A percentile compares a stretch with the other conserved stretches of the same genome.
phyloP scores from a whole-genome alignment of 2,329 filamentous ascomycete genomes.

The Clonostachys chloroleuca region DNA sequence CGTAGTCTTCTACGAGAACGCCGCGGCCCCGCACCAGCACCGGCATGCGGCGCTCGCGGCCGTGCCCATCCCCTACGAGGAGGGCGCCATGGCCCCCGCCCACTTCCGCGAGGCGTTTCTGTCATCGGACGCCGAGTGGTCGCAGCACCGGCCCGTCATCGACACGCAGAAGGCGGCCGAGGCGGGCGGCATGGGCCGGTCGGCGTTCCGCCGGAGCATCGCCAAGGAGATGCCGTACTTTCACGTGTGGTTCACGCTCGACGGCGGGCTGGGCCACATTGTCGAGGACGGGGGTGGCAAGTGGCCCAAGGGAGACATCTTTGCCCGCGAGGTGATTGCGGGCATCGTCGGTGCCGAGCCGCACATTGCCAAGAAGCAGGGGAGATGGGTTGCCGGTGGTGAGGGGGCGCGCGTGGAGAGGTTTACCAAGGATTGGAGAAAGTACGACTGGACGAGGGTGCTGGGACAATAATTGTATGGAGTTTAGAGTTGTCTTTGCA shows the following conservation, averaged over 20 bases:
- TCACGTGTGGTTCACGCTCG: conserved; percentile 90
- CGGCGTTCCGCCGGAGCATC: conserved; percentile 76
- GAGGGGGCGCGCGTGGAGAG: conserved; percentile 65
- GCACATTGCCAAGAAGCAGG: conserved; percentile 85
- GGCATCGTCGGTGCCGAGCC: conserved; percentile 85
- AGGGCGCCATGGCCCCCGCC: conserved; percentile 88
- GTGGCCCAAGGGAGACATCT: conserved; percentile 90
- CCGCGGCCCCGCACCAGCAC: conserved; percentile 72
- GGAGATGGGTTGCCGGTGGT: conserved; percentile 71
- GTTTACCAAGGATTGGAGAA: conserved; percentile 82
- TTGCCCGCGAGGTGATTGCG: conserved; percentile 86
- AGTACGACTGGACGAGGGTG: conserved; percentile 81
- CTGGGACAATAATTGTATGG: conserved; percentile 19
- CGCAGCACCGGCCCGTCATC: conserved; percentile 91
- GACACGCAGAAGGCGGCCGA: conserved; percentile 68
- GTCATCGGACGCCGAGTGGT: conserved; percentile 85
- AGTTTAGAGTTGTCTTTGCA: too few species aligned
- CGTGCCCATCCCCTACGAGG: conserved; percentile 82
- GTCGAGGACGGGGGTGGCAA: conserved; percentile 76
- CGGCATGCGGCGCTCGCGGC: conserved; percentile 82
- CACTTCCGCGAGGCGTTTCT: conserved; percentile 96
- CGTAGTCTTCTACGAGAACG: conserved; percentile 97
- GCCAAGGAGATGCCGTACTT: conserved; percentile 99
- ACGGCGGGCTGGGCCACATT: conserved; percentile 88
- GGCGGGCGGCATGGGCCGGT: conserved; percentile 68